Evolutionary conservation across 257 asterid genomes (phyloP).

Genomic region (Phtheirospermum japonicum): DNA sequence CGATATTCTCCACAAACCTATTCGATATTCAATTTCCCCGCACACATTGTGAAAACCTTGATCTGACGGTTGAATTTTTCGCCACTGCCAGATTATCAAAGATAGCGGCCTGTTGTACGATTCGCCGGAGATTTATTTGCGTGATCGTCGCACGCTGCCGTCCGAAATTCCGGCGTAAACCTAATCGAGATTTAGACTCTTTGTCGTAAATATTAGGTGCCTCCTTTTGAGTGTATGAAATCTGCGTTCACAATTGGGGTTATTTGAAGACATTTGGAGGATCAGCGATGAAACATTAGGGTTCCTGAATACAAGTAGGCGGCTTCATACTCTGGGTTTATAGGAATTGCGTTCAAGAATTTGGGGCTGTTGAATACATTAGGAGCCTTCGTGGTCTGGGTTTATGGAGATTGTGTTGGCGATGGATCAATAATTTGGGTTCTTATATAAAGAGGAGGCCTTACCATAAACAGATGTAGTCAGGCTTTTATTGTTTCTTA

Average conservation of each 20-base stretch:
- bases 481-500: conserved; percentile 20
- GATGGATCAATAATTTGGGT: conserved; percentile 15
- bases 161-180: conserved; percentile 21
- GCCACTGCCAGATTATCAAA: conserved; percentile 13
- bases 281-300: conserved; percentile 14
- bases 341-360: not conserved
- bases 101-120: not conserved
- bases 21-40: conserved; percentile 26
- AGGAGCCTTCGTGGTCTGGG: not conserved
- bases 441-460: not conserved
- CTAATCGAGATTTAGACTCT: not conserved
- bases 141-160: conserved; percentile 20
- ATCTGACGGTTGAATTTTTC: conserved; percentile 27
- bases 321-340: not conserved
- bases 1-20: conserved; percentile 31
- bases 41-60: conserved; percentile 31
- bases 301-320: conserved; percentile 12
- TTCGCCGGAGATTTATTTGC: conserved; percentile 24
- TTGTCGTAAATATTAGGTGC: not conserved
- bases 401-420: not conserved
- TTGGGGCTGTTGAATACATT: not conserved
- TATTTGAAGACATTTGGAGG: not conserved
- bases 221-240: conserved; percentile 12
- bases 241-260: conserved; percentile 17
- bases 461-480: conserved; percentile 24